A percentile compares a stretch with the other conserved stretches of the same genome.
Conservation (phyloP, 2,329 filamentous ascomycete species). For the Clarireedia homoeocarpa region DNA sequence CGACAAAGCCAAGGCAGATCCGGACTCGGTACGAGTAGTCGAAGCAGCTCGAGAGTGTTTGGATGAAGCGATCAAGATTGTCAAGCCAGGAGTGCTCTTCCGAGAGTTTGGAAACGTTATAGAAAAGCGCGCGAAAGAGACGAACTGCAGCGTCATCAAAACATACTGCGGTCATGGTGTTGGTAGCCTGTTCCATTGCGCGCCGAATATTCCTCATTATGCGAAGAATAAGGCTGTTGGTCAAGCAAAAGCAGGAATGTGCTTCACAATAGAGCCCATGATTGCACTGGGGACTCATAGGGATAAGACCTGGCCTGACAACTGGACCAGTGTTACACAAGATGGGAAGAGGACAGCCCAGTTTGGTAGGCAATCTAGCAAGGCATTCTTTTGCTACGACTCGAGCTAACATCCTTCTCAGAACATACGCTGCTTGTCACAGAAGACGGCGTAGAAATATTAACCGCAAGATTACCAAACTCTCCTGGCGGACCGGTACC, state of each 20-base stretch:
- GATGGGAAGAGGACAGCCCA: constrained; percentile 89
- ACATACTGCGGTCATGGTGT: constrained; percentile 96
- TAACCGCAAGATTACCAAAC: constrained; percentile 55
- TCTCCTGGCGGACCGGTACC: constrained; percentile 68
- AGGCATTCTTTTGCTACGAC: background rate
- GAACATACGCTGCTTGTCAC: constrained; percentile 82
- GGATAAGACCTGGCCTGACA: constrained; percentile 95
- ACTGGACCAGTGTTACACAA: constrained; percentile 93
- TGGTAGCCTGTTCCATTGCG: constrained; percentile 86
- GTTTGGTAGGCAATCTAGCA: constrained; percentile 56
- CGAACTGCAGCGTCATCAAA: constrained; percentile 82
- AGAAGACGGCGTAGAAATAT: constrained; percentile 70
- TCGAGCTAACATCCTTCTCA: constrained; percentile 25
- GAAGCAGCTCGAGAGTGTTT: constrained; percentile 86
- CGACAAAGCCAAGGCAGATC: constrained; percentile 73
- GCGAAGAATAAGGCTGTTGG: constrained; percentile 97
- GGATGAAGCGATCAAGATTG: constrained; percentile 80
- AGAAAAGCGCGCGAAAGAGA: constrained; percentile 85
- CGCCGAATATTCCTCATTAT: constrained; percentile 94
- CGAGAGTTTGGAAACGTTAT: constrained; percentile 91
- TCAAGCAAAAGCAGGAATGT: constrained; percentile 91
- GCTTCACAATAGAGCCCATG: constrained; percentile 99
- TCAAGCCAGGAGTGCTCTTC: constrained; percentile 90
- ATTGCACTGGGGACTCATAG: constrained; percentile 84
- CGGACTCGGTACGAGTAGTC: constrained; percentile 82